Base-by-base conservation (phyloP, 2,329 filamentous ascomycete genomes). In the Phoma sp. region DNA sequence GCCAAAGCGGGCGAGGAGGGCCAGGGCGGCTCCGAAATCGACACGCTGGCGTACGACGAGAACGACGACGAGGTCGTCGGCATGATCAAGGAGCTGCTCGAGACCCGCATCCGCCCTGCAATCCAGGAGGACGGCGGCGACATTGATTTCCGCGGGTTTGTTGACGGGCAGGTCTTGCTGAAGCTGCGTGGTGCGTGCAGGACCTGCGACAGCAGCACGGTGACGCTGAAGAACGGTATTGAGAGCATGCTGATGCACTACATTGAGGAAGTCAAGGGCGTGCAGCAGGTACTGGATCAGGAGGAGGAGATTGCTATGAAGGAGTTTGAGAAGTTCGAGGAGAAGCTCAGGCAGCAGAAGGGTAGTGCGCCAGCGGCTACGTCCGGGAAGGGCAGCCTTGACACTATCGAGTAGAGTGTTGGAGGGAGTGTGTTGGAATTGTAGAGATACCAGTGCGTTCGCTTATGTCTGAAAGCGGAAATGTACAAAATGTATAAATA, bases 61-160 rank as follows among this genome's bases (percentile, higher is more conserved):
- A 88, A 96, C 59, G 95, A 99, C 73, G 89, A 88, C 62, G 95
- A 99, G 77, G 91, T 97, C 9, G 89, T 99, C 7, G 89, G 91
- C 55, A 98, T 98, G 95, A 98, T 99, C 78, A 96, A 98, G 79
- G 95, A 99, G 78, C 80, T 99, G 29, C 82, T 99, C 32, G 95
- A 99, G 77, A 99, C 95, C 24, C 84, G 95, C 58, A 96, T 99
- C 69, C 84, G 95, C 38, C 95, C 95, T 0, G 90, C 93, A 1
- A 99, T 99, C 59, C 95, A 98, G 75, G 95, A 98, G 74, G 95
- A 99, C 65, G 95, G 95, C 42, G 95, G 95, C 40, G 95, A 99
- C 73, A 98, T 99, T 69, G 95, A 99, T 75, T 96, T 93, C 74
- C 83, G 90, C 14, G 93, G 93, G 1, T 98, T 98, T 68, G 84